Evolutionary conservation across 768 basidiomycete genomes (phyloP), one percentile per base, ranked within the genome.

Genomic region (Mycena chlorophos): DNA sequence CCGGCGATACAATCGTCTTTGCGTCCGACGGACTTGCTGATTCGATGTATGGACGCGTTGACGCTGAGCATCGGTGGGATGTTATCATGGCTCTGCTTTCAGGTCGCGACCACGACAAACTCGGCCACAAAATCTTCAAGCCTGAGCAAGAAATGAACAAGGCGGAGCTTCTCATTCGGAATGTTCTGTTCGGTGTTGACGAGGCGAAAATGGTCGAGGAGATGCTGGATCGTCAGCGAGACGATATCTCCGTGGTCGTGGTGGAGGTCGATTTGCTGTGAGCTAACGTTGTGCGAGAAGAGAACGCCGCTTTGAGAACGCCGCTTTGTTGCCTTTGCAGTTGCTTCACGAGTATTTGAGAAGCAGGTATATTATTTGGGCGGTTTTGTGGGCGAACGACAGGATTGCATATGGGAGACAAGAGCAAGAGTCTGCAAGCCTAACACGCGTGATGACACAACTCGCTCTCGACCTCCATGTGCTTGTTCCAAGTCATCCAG

Each of bases 1-100:
- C 47, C 27, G 47, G 51, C n/a, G 59, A 60, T 40, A 30, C 50
- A 5, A 31, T 60, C 28, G 37, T 60, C 3, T 56, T 60, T 29
- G 55, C 59, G 16, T 60, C 59, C 5, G 59, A 60, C 43, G 55
- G 59, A n/a, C 55, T 60, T 14, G 37, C 43, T 12, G 47, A 60
- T 23, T 49, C 59, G 13, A 45, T 60, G 54, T n/a, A n/a, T n/a
- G n/a, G n/a, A n/a, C n/a, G 19, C 31, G 20, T 28, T 13, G 49
- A 49, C 12, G 23, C 28, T 14, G 31, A 45, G 13, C 50, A 60
- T 5, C 49, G 51, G 4, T 60, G 58, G 58, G 45, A 60, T 22
- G 38, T 56, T 22, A 52, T 60, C 31, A 52, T 60, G 49, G 20
- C 54, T 14, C 51, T 60, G 4, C 30, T 38, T 2, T 43, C 30